phyloP scores from a whole-genome alignment of 805 yeast genomes.

The Metschnikowia chrysomelidarum region DNA sequence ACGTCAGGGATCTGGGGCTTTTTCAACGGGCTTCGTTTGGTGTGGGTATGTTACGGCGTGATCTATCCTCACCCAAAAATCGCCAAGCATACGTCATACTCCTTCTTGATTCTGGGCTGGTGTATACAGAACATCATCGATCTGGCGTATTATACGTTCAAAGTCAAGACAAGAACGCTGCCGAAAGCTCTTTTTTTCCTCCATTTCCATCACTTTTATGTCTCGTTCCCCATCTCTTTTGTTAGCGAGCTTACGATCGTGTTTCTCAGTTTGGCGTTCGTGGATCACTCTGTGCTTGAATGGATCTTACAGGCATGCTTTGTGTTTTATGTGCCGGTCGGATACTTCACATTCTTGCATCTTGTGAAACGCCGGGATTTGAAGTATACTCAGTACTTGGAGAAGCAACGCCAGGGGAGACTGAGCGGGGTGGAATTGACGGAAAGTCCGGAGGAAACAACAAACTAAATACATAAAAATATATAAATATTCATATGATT shows the following conservation, averaged over 20 bases:
- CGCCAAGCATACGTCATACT: slow-evolving; percentile 42
- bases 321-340: slow-evolving; percentile 35
- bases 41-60: slow-evolving; percentile 41
- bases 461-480: too few species aligned
- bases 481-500: too few species aligned
- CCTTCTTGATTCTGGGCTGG: slow-evolving; percentile 38
- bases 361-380: slow-evolving; percentile 21
- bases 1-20: slow-evolving; percentile 28
- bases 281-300: slow-evolving; percentile 25
- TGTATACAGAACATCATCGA: slow-evolving; percentile 33
- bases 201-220: slow-evolving; percentile 32
- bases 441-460: too few species aligned
- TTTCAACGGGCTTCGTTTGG: slow-evolving; percentile 30
- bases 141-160: slow-evolving; percentile 35
- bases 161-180: slow-evolving; percentile 32
- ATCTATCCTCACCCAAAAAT: slow-evolving; percentile 41
- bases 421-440: not conserved
- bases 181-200: slow-evolving; percentile 38
- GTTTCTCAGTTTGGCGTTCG: slow-evolving; percentile 37
- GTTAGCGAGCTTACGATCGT: slow-evolving; percentile 34
- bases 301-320: slow-evolving; percentile 25
- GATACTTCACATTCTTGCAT: slow-evolving; percentile 35
- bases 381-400: slow-evolving; percentile 23
- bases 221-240: slow-evolving; percentile 34
- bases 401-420: slow-evolving; percentile 17